Evolutionary conservation across 2,329 filamentous ascomycete genomes (phyloP), one percentile per base, ranked within the genome.

Genomic region (Diaporthe sp.): DNA sequence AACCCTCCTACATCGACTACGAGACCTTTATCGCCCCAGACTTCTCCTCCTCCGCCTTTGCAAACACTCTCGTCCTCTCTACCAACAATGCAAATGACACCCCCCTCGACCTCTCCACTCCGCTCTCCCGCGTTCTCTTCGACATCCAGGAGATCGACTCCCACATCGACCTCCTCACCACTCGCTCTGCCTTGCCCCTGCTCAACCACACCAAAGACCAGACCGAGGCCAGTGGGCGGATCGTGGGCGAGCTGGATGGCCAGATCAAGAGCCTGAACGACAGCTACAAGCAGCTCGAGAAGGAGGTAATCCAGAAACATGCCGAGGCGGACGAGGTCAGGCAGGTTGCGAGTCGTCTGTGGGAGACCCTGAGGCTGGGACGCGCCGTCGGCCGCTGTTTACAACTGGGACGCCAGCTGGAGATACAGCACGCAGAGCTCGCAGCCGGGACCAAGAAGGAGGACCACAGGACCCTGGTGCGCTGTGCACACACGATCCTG

Each of bases 71-170:
- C 75, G 94, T 98, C 67, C 92, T 96, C 74, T 90, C 93, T 53
- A 98, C 96, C 73, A 98, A 98, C 87, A 98, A 98, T 85, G 89
- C 95, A 75, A 94, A 93, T 79, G 97, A 98, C 85, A 93, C 93
- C 2, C 94, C 95, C 9, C 91, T 98, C 80, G 97, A 99, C 84
- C 93, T 99, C 74, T 96, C 95, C 8, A 98, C 97, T 22, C 96
- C 97, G 3, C 90, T 99, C 65, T 98, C 96, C 7, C 92, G 95
- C 73, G 96, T 98, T 7, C 92, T 98, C 9, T 99, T 99, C 85
- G 97, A 99, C 84, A 93, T 97, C 4, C 97, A 98, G 82, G 97
- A 98, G 85, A 94, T 99, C 78, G 96, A 98, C 85, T 98, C 96
- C 0, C 95, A 98, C 82, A 98, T 99, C 78, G 95, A 99, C 83